Evolutionary conservation across 768 basidiomycete genomes (phyloP).

Genomic region (Suillus decipiens): DNA sequence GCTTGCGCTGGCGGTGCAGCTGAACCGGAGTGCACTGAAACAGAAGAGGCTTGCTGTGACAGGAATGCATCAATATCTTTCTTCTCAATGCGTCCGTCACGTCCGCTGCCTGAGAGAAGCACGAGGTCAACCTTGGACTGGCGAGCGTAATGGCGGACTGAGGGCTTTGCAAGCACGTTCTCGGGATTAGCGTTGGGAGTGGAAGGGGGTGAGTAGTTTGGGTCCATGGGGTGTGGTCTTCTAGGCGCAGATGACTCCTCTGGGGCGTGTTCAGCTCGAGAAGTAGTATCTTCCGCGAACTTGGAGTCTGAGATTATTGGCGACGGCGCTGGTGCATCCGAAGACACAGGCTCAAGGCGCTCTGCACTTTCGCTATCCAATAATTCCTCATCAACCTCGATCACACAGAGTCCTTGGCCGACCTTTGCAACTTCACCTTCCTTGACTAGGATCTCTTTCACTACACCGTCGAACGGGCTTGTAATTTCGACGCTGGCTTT

Average conservation of each 20-base stretch:
- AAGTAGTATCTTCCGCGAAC: slow-evolving; percentile 9
- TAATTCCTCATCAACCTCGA: slow-evolving; percentile 73
- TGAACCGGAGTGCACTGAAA: background rate
- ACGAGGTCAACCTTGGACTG: slow-evolving; percentile 63
- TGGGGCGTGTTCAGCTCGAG: background rate
- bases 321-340: background rate
- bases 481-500: slow-evolving; percentile 93
- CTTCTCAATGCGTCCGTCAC: slow-evolving; percentile 73
- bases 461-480: slow-evolving; percentile 76
- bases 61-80: slow-evolving; percentile 70
- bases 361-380: slow-evolving; percentile 20
- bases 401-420: slow-evolving; percentile 72
- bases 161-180: slow-evolving; percentile 69
- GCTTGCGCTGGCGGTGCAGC: slow-evolving; percentile 5
- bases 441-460: slow-evolving; percentile 71
- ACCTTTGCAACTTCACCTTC: slow-evolving; percentile 87
- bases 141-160: slow-evolving; percentile 76
- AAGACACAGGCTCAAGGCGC: slow-evolving; percentile 12
- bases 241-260: slow-evolving; percentile 15
- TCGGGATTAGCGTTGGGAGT: slow-evolving; percentile 19
- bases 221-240: slow-evolving; percentile 65
- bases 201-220: slow-evolving; percentile 38
- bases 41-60: slow-evolving; percentile 10
- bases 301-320: slow-evolving; percentile 10
- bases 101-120: slow-evolving; percentile 69